Base-by-base conservation (phyloP, 495 filamentous ascomycete genomes). In the Neurospora discreta region DNA sequence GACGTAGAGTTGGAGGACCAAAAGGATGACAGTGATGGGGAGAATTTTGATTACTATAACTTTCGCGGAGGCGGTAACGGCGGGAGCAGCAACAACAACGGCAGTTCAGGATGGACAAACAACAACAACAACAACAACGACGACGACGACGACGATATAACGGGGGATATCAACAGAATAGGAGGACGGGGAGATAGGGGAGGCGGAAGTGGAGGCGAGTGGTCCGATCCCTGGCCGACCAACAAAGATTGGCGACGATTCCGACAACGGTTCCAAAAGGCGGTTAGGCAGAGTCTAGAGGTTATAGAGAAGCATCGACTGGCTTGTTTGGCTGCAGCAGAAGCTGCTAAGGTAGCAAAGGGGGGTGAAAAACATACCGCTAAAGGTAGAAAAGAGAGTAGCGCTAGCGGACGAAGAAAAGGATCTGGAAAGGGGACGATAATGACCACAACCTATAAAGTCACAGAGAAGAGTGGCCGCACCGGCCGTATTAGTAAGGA, bases 231-330 rank as follows among this genome's bases (percentile, higher is more conserved):
- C 6, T 79, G 80, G 77, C 80, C 80, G 44, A 82, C 80, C 3
- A 82, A 82, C 40, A 79, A 82, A 18, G 80, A 82, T 68, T 82
- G 80, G 81, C 42, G 78, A 71, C 71, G 80, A 71, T 82, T 82
- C 69, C 71, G 80, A 71, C 75, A 78, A 74, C 68, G 80, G 73
- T 81, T 80, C 70, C 72, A 75, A 72, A 71, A 75, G 70, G 80
- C 78, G 20, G 77, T 84, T 68, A 69, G 72, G 43, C 68, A 76
- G 71, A 73, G 73, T 43, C 67, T 83, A 68, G 52, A 65, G 52
- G 52, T 65, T 33, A 65, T 65, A 26, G 77, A 80, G 71, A 73
- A 68, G 74, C 70, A 71, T 16, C 20, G 39, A 11, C 13, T 65
- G 3, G 52, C 26, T 18, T 65, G 26, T 3, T 7, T 36, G 23